Percentiles rank a stretch among this genome's conserved stretches.
These are phyloP conservation scores for Microcos paniculata DNA, from an alignment of 345 rosid species.

Conservation along the genomic window DNA sequence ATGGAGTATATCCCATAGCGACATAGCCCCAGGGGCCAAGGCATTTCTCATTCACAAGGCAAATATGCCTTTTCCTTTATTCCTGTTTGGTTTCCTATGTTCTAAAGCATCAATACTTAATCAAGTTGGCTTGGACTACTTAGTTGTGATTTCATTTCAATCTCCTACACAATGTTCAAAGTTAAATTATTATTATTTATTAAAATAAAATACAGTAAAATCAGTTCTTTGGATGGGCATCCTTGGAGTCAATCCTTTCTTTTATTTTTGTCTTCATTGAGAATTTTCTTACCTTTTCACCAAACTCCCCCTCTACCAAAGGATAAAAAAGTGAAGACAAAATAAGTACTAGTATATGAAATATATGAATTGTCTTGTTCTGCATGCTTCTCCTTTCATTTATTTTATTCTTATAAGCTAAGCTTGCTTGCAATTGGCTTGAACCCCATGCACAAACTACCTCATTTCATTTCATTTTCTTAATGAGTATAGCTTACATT, in stretches of 20 bases:
- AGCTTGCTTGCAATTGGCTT: background rate
- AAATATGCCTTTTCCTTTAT: constrained; percentile 7
- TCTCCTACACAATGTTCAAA: background rate
- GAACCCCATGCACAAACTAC: background rate
- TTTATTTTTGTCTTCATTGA: background rate
- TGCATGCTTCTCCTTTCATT: background rate
- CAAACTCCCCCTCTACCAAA: background rate
- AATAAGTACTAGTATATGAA: background rate
- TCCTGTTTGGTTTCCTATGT: background rate
- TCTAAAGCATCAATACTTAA: background rate
- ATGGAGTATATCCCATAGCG: too few relatives aligned
- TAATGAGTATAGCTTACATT: too few relatives aligned
- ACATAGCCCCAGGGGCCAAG: background rate
- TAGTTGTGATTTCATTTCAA: background rate
- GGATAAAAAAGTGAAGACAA: background rate
- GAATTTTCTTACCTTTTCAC: background rate
- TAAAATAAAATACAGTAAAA: too few relatives aligned
- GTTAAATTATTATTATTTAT: too few relatives aligned
- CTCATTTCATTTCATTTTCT: too few relatives aligned
- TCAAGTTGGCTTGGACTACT: background rate
- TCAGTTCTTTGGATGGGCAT: background rate
- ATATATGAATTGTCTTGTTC: background rate
- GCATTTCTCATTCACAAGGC: constrained; percentile 25
- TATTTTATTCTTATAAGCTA: background rate
- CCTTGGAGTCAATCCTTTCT: background rate